Percentiles rank a stretch among this genome's conserved stretches.
Conservation (phyloP, 768 basidiomycete species). For the Phaffia australis region DNA sequence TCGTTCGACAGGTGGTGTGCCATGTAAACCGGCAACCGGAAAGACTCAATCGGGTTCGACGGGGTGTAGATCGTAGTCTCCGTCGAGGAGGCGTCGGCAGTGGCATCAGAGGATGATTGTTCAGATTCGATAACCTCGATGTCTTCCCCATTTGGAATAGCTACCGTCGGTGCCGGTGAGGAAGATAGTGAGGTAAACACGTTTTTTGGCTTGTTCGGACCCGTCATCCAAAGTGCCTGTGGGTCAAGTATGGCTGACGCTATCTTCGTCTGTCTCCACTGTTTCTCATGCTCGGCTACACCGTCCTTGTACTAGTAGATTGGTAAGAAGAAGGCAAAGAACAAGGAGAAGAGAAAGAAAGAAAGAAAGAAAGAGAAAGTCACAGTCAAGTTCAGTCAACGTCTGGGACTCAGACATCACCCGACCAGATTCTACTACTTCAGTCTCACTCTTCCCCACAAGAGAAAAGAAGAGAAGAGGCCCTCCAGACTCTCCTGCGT, state of each 20-base stretch:
- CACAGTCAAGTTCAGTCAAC: neutral
- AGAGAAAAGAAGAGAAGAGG: too few species aligned
- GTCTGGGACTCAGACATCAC: too few species aligned
- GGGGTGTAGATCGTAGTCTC: too few species aligned
- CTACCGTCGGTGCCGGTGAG: too few species aligned
- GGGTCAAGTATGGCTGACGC: conserved; percentile 20
- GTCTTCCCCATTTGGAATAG: too few species aligned
- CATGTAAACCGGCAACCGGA: conserved; percentile 20
- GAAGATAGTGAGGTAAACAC: conserved; percentile 11
- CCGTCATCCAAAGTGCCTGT: conserved; percentile 19
- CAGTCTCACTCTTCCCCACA: neutral
- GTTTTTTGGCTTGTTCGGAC: conserved; percentile 21
- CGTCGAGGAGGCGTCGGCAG: too few species aligned
- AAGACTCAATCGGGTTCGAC: conserved; percentile 5
- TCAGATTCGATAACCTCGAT: too few species aligned
- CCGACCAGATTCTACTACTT: neutral
- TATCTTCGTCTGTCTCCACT: conserved; percentile 25
- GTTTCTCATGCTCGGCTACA: conserved; percentile 20
- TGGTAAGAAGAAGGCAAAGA: neutral
- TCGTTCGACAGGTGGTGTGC: conserved; percentile 3
- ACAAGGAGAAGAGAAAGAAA: neutral
- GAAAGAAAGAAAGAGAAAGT: neutral
- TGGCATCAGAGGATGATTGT: too few species aligned
- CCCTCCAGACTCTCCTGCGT: too few species aligned
- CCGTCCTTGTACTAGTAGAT: conserved; percentile 16